phyloP scores from a whole-genome alignment of 805 yeast genomes.

The Kodamaea kakaduensis region DNA sequence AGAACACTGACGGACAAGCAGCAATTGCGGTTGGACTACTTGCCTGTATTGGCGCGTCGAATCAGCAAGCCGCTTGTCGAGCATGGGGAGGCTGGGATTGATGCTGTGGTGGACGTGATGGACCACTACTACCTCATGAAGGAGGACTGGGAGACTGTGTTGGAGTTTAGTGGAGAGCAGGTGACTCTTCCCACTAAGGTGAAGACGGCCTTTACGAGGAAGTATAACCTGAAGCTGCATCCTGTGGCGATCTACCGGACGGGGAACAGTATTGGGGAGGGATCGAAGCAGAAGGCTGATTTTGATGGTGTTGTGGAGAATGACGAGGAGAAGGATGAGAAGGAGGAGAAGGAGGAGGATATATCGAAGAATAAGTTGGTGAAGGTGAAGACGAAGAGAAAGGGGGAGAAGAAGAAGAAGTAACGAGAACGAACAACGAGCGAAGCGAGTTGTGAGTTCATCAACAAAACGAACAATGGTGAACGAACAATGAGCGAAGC shows the following conservation, averaged over 20 bases:
- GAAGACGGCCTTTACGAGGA: conserved; percentile 83
- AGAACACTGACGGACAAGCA: conserved; percentile 70
- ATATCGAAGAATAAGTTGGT: conserved; percentile 59
- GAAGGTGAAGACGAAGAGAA: conserved; percentile 31
- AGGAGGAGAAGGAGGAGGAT: conserved; percentile 40
- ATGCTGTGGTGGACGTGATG: conserved; percentile 62
- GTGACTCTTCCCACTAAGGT: conserved; percentile 60
- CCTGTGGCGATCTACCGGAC: conserved; percentile 82
- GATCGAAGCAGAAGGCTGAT: conserved; percentile 48
- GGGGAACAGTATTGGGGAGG: conserved; percentile 50
- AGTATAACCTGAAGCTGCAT: conserved; percentile 70
- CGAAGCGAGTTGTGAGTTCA: not conserved
- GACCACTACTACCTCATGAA: conserved; percentile 83
- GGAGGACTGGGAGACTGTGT: conserved; percentile 87
- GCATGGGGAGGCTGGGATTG: conserved; percentile 60
- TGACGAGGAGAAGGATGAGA: conserved; percentile 45
- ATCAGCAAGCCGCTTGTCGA: conserved; percentile 56
- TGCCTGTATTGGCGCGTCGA: conserved; percentile 58
- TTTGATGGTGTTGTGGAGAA: conserved; percentile 69
- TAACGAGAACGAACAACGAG: too few relatives aligned
- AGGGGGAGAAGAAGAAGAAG: conserved; percentile 4
- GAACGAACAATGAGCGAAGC: not conserved
- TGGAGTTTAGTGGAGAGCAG: conserved; percentile 76
- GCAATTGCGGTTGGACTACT: conserved; percentile 72
- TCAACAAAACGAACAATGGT: not conserved